These are phyloP conservation scores for Buxus sempervirens DNA, from an alignment of 164 flowering plant species.

Conservation along the genomic window DNA sequence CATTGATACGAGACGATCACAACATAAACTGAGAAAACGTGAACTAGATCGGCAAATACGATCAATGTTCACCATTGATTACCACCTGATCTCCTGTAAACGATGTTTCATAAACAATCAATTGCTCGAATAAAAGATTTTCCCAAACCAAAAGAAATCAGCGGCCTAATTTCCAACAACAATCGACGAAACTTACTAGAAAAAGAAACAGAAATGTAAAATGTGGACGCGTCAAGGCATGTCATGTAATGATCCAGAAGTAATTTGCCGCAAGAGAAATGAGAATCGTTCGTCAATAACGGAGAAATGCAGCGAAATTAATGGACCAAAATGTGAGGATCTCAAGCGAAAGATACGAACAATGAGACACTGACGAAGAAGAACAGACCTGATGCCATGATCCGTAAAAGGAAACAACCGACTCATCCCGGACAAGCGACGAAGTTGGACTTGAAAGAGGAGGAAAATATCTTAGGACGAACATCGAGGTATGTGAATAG, in stretches of 20 bases:
- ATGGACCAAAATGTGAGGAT: background rate
- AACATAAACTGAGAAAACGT: no score
- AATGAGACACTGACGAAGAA: background rate
- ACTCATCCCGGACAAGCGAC: no score
- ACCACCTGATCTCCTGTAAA: no score
- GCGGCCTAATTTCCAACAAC: background rate
- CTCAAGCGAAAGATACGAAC: background rate
- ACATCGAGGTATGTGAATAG: background rate
- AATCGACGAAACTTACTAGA: background rate
- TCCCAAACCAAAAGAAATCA: background rate
- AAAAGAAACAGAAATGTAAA: no score
- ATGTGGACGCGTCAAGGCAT: background rate
- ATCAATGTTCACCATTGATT: no score
- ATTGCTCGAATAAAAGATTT: no score
- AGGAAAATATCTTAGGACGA: background rate
- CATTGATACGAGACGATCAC: no score
- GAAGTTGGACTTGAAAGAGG: no score
- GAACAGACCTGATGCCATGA: background rate
- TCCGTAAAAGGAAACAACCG: no score
- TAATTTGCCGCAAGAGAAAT: background rate
- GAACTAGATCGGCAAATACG: no score
- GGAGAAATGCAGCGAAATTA: background rate
- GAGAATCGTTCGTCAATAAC: background rate
- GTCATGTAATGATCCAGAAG: background rate
- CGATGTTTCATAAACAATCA: no score